Evolutionary conservation across 805 yeast species (phyloP), one percentile per base, ranked within the genome.

Genomic region (Nakazawaea pomicola): DNA sequence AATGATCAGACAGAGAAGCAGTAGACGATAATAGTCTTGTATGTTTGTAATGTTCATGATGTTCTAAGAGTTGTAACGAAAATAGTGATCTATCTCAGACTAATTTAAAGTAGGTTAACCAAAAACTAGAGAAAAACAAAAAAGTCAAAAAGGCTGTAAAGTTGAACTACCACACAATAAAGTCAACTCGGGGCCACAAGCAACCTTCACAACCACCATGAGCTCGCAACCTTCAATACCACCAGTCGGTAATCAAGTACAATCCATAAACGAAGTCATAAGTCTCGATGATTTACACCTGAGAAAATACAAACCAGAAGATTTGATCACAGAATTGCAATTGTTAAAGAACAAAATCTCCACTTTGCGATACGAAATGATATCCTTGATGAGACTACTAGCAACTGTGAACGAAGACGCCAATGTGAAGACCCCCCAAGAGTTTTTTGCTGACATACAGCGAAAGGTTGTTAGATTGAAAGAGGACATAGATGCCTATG

Each of bases 351-450:
- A 56, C 8, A 54, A 48, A 33, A 53, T 62, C 1, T 38, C 62
- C 0, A 48, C 49, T 0, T 53, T 69, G 45, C 58, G 73, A 43
- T 65, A 65, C 43, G 65, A 65, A 41, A 65, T 68, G 70, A 52
- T 61, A 6, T 50, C 53, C 9, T 60, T 62, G 36, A 53, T 69
- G 14, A 50, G 60, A 1, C 52, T 62, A 0, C 40, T 69, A 29
- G 61, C 70, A 1, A 51, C 68, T 4, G 62, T 78, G n/a, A 71
- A 69, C 39, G 64, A 58, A 17, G 73, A 68, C 45, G 50, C 66
- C 38, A 50, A 74, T 25, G 54, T 65, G 27, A 67, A 68, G 35
- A 56, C 58, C 4, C 74, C 76, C 31, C 64, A 62, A n/a, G 65
- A 63, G 45, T 61, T 65, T 44, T 61, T 56, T 38, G 55, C 50